phyloP scores from a whole-genome alignment of 108 stramenopile genomes.

The Ochromonas danica region DNA sequence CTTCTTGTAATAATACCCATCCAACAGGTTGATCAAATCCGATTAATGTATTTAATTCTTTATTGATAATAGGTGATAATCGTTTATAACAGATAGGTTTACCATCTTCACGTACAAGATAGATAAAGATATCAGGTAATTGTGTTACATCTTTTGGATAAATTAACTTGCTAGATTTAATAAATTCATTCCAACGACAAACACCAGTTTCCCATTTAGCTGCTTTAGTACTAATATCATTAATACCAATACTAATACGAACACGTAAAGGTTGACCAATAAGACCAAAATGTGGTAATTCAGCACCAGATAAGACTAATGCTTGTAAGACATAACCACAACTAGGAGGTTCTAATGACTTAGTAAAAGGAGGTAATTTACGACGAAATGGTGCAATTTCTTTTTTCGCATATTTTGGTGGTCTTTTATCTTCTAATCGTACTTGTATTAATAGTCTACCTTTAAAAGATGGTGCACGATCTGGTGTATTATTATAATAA shows the following conservation, averaged over 20 bases:
- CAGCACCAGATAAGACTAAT: slow-evolving; percentile 42
- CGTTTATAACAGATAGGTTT: slow-evolving; percentile 11
- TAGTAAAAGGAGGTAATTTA: background rate
- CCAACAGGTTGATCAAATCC: background rate
- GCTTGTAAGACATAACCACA: slow-evolving; percentile 36
- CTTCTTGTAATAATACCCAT: slow-evolving; percentile 54
- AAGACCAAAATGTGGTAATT: slow-evolving; percentile 40
- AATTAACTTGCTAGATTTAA: background rate
- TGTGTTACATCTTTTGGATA: slow-evolving; percentile 45
- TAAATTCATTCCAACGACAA: slow-evolving; percentile 33
- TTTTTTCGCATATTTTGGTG: slow-evolving; percentile 22
- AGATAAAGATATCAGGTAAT: slow-evolving; percentile 57
- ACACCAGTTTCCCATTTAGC: slow-evolving; percentile 33
- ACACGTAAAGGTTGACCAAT: slow-evolving; percentile 35
- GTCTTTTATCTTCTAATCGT: slow-evolving; percentile 28
- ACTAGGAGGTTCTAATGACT: slow-evolving; percentile 32
- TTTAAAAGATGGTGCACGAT: slow-evolving; percentile 25
- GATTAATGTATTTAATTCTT: slow-evolving; percentile 41
- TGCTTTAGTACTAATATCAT: slow-evolving; percentile 36
- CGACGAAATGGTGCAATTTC: slow-evolving; percentile 31
- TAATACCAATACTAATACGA: slow-evolving; percentile 41
- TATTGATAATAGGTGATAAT: background rate
- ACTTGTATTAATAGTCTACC: slow-evolving; percentile 19
- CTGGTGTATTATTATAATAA: slow-evolving; percentile 11
- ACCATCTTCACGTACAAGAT: slow-evolving; percentile 42